Evolutionary conservation across 768 basidiomycete species (phyloP), one percentile per base, ranked within the genome.

Genomic region (Psilocybe subaeruginosa): DNA sequence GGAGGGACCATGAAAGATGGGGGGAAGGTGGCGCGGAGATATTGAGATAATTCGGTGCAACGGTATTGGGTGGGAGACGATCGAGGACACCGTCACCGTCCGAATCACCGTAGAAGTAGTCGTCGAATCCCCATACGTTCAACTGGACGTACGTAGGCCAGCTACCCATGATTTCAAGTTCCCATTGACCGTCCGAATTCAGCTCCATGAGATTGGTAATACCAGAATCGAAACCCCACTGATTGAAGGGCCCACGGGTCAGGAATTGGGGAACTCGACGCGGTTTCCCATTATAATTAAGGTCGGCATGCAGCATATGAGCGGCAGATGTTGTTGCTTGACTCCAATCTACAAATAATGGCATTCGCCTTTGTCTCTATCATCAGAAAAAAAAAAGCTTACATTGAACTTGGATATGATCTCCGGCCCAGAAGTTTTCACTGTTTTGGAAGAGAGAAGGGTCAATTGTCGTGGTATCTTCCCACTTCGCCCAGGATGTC

Each of bases 91-190:
- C 93, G 68, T 97, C 95, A 30, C 81, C 87, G 69, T 97, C 95
- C 11, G 85, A 77, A 68, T 97, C 95, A 61, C 95, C 95, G 66
- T 96, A 97, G 78, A 90, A 97, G 78, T 86, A 97, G 68, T 96
- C 87, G 70, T 96, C 94, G 72, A 87, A 95, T 59, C 87, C 90
- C 80, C 88, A 97, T 55, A 97, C 89, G 75, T 97, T 96, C 58
- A 97, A 80, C 73, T 97, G 93, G 31, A 97, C 78, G 66, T 87
- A 94, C 1, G 92, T 89, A 4, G 95, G 95, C 95, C 95, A 97
- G 9, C 83, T 77, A 33, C 92, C 85, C 89, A 94, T 95, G 70
- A 97, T 88, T 73, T 94, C 90, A 50, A 95, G 81, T 63, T 92
- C 87, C 93, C 95, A 97, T 53, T 80, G 78, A 54, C 88, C 84